Conservation (phyloP, 1,284 basidiomycete species). For the Trametes hirsuta region DNA sequence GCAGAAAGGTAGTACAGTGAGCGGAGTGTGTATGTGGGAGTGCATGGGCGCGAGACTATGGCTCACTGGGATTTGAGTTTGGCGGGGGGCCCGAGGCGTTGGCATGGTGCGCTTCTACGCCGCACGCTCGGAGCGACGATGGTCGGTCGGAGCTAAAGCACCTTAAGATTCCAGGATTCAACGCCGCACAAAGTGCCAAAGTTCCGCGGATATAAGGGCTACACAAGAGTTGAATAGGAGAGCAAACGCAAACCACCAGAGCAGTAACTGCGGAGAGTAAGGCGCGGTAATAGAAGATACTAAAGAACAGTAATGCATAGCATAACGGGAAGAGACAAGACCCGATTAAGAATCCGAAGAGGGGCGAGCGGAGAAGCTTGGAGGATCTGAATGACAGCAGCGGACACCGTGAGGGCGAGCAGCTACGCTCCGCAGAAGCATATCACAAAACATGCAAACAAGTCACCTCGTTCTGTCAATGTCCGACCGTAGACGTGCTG, state of each 20-base stretch:
- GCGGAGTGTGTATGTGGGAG: neutral
- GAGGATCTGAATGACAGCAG: neutral
- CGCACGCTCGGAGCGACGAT: neutral
- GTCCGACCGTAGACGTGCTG: conserved; percentile 16
- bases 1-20: neutral
- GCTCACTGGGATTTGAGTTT: conserved; percentile 1
- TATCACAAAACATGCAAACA: neutral
- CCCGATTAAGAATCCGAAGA: no score
- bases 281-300: conserved; percentile 9
- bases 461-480: conserved; percentile 3
- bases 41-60: neutral
- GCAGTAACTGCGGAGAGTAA: neutral
- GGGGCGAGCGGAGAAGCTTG: neutral
- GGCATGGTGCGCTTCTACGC: neutral
- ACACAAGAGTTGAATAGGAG: conserved; percentile 5
- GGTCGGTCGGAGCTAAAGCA: conserved; percentile 2
- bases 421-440: neutral
- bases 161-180: neutral
- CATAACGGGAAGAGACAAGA: no score
- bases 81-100: neutral
- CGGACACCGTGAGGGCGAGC: neutral
- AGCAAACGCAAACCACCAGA: neutral
- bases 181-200: conserved; percentile 8
- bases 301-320: neutral
- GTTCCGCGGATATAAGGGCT: conserved; percentile 6